Evolutionary conservation across 2,329 filamentous ascomycete genomes (phyloP).

Genomic region (Pestalotiopsis sp.): DNA sequence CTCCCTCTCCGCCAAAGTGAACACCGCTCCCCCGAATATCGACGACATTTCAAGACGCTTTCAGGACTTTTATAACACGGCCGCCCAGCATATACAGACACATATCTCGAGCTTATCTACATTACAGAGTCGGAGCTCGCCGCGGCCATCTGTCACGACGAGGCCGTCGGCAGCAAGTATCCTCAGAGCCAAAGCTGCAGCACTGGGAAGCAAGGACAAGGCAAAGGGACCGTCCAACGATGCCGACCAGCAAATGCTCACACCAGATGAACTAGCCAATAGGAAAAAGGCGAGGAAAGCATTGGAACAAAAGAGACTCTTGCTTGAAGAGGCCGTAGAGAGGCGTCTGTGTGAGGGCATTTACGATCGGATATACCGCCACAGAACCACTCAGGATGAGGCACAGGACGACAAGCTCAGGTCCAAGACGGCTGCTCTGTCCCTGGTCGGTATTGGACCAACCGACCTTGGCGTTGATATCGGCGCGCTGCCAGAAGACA

Average conservation of each 20-base stretch:
- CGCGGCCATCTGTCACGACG: constrained; percentile 55
- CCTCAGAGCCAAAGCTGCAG: constrained; percentile 56
- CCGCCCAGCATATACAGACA: constrained; percentile 80
- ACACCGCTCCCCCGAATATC: constrained; percentile 80
- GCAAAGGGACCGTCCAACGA: constrained; percentile 44
- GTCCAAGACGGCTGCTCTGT: constrained; percentile 88
- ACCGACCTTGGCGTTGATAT: constrained; percentile 82
- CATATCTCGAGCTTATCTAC: constrained; percentile 82
- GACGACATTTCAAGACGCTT: constrained; percentile 84
- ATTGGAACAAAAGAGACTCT: constrained; percentile 74
- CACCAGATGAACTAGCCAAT: constrained; percentile 78
- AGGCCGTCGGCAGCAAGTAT: constrained; percentile 58
- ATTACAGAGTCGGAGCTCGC: constrained; percentile 70
- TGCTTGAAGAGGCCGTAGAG: constrained; percentile 90
- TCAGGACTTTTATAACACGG: constrained; percentile 88
- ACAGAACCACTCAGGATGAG: constrained; percentile 89
- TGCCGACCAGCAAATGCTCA: constrained; percentile 81
- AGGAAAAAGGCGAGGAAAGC: constrained; percentile 76
- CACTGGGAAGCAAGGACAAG: constrained; percentile 55
- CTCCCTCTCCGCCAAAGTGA: constrained; percentile 82
- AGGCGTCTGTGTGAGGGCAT: constrained; percentile 81
- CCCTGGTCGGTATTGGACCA: constrained; percentile 87
- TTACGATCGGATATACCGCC: constrained; percentile 87
- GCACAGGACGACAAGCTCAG: constrained; percentile 92
- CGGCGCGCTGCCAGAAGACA: constrained; percentile 55